These are phyloP conservation scores for Chaetomium fimeti DNA, from an alignment of 495 filamentous ascomycete species.

Conservation along the genomic window DNA sequence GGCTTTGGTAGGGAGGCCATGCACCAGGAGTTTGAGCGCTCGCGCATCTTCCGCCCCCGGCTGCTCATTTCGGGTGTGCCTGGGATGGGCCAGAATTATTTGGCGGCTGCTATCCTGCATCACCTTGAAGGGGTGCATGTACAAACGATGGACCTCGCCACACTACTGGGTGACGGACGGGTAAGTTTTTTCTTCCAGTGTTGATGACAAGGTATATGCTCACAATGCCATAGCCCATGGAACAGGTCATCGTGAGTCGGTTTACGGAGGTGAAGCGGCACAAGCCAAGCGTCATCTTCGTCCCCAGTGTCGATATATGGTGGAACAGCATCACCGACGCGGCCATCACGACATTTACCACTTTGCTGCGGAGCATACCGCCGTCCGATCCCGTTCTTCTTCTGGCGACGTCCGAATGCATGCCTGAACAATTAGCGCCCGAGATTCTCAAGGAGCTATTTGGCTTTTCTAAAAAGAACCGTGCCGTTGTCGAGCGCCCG, in stretches of 20 bases:
- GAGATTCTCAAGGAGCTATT: conserved; percentile 75
- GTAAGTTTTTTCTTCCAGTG: conserved; percentile 33
- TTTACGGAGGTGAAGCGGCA: conserved; percentile 91
- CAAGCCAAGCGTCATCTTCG: conserved; percentile 93
- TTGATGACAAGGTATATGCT: conserved; percentile 23
- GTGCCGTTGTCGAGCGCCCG: conserved; percentile 65
- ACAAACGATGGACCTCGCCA: conserved; percentile 90
- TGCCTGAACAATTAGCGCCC: conserved; percentile 50
- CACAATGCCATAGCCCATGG: conserved; percentile 58
- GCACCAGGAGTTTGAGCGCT: conserved; percentile 85
- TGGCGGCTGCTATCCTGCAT: conserved; percentile 81
- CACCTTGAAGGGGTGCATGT: conserved; percentile 92
- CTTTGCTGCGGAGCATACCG: conserved; percentile 71
- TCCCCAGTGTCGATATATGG: conserved; percentile 88
- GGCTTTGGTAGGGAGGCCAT: conserved; percentile 83
- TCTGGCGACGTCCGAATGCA: conserved; percentile 72
- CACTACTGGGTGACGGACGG: conserved; percentile 62
- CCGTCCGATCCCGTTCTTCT: conserved; percentile 87
- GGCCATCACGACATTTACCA: conserved; percentile 70
- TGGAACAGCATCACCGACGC: conserved; percentile 63
- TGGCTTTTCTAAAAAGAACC: conserved; percentile 75
- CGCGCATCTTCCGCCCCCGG: conserved; percentile 84
- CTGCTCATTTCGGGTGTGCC: conserved; percentile 71
- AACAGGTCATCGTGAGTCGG: conserved; percentile 82
- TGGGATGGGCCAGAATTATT: conserved; percentile 93